These are phyloP conservation scores for Citropsis articulata DNA, from an alignment of 345 rosid genomes.

Conservation along the genomic window DNA sequence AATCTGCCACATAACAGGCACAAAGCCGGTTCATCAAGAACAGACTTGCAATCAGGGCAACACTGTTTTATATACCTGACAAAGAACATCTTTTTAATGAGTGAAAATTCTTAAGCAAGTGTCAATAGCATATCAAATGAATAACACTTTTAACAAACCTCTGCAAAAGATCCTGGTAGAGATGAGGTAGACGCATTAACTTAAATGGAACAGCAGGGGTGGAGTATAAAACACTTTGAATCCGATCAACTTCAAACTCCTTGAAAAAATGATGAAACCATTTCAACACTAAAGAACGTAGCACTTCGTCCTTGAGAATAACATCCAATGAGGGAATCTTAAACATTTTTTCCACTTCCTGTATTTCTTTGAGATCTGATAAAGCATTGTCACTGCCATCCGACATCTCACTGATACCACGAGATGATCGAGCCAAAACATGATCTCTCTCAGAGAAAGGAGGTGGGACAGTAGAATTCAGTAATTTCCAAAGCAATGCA, in stretches of 20 bases:
- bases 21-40: constrained; percentile 65
- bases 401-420: constrained; percentile 32
- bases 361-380: constrained; percentile 57
- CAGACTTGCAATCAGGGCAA: constrained; percentile 58
- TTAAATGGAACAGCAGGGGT: constrained; percentile 72
- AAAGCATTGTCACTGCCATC: constrained; percentile 28
- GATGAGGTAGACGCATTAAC: constrained; percentile 76
- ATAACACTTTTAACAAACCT: constrained; percentile 48
- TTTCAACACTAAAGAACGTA: constrained; percentile 43
- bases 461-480: constrained; percentile 49
- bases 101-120: constrained; percentile 1
- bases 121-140: constrained; percentile 13
- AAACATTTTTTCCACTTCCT: constrained; percentile 68
- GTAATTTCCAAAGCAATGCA: constrained; percentile 80
- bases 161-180: constrained; percentile 79
- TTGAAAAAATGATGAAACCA: constrained; percentile 69
- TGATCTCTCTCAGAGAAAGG: constrained; percentile 47
- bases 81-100: constrained; percentile 12
- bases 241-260: constrained; percentile 35
- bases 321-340: constrained; percentile 62
- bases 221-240: constrained; percentile 36
- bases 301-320: constrained; percentile 49
- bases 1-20: constrained; percentile 91
- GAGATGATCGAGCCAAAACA: constrained; percentile 29
- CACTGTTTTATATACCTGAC: constrained; percentile 72